Percentiles rank a stretch among this genome's conserved stretches.
These are phyloP conservation scores for Penicillium salamii DNA, from an alignment of 495 filamentous ascomycete genomes.

Conservation along the genomic window DNA sequence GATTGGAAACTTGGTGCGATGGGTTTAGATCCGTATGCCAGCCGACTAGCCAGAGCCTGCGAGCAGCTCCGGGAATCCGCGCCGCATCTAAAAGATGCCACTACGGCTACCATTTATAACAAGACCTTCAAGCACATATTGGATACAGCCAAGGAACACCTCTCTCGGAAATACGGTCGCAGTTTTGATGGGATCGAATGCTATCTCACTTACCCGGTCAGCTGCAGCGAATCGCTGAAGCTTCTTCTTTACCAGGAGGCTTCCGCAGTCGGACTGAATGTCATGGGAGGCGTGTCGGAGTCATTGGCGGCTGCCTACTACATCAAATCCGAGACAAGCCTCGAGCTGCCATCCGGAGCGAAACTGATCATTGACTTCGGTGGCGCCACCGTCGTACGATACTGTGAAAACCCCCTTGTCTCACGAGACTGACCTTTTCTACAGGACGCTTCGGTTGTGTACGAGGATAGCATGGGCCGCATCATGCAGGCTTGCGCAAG, in stretches of 20 bases:
- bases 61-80: background rate
- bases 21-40: background rate
- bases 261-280: background rate
- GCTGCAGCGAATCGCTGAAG: background rate
- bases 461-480: background rate
- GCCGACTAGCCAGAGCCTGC: background rate
- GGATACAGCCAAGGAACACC: background rate
- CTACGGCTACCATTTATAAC: background rate
- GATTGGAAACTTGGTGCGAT: background rate
- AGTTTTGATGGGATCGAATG: background rate
- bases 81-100: background rate
- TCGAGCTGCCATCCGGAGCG: background rate
- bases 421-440: background rate
- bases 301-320: background rate
- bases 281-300: background rate
- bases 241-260: background rate
- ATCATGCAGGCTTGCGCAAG: background rate
- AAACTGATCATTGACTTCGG: slow-evolving; percentile 2
- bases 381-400: background rate
- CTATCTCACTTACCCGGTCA: slow-evolving; percentile 4
- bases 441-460: background rate
- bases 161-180: background rate
- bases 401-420: background rate
- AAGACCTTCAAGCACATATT: background rate
- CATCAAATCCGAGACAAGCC: background rate